Evolutionary conservation across 768 basidiomycete genomes (phyloP).

Genomic region (Pleurotus pulmonarius): DNA sequence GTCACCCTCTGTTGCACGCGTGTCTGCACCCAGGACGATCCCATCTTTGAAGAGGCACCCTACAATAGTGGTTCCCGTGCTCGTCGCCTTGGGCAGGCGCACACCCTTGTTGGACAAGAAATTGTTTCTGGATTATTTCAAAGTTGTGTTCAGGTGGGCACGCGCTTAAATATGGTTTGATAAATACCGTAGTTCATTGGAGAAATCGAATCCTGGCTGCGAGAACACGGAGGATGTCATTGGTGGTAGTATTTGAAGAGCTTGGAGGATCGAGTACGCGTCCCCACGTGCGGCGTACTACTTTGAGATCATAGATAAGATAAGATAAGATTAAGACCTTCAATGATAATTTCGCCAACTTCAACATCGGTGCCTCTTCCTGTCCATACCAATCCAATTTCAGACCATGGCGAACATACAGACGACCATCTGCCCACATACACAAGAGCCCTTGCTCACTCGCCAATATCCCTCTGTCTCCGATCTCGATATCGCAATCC

Average conservation of each 20-base stretch:
- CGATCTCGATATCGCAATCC: constrained; percentile 62
- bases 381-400: no score
- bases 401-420: constrained; percentile 43
- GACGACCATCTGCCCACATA: constrained; percentile 84
- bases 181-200: constrained; percentile 63
- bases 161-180: no score
- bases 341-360: no score
- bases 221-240: constrained; percentile 40
- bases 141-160: not conserved
- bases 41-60: constrained; percentile 93
- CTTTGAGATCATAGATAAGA: not conserved
- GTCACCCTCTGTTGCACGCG: constrained; percentile 88
- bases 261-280: not conserved
- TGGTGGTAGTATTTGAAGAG: constrained; percentile 32
- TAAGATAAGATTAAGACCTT: not conserved
- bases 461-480: constrained; percentile 57
- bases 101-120: constrained; percentile 70
- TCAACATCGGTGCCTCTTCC: no score
- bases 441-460: constrained; percentile 63
- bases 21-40: constrained; percentile 93
- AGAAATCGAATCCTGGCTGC: constrained; percentile 71
- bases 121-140: constrained; percentile 50
- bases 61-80: constrained; percentile 97
- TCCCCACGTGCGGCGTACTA: not conserved
- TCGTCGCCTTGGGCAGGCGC: constrained; percentile 78